Base-by-base conservation (phyloP, 208 protist genomes). In the Porcisia hertigi region DNA sequence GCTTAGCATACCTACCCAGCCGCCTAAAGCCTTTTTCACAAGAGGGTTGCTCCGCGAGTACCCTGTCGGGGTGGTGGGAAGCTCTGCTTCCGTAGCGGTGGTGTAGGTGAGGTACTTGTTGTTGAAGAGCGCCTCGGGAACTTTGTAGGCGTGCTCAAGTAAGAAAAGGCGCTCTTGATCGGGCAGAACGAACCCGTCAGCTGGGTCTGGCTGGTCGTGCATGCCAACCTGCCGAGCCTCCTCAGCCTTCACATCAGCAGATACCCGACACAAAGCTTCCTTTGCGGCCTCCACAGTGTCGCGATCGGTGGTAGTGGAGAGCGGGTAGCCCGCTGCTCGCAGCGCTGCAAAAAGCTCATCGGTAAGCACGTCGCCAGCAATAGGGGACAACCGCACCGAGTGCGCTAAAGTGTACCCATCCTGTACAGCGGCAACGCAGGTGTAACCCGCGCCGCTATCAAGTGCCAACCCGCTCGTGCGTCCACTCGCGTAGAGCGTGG, bases 401-500 rank as follows among this genome's bases (percentile, higher is more conserved):
- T 97, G 84, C 8, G 85, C 75, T 43, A 98, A 79, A 25, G 74
- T 81, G 83, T 98, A 99, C 75, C 98, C 98, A 64, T 99, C 98
- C 76, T 93, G 99, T 11, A 99, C 98, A 23, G 99, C 98, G 3
- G 98, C 96, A 65, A 99, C 92, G 74, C 99, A 98, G 16, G 99
- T 99, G 49, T 99, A 96, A 62, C 98, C 99, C 69, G 99, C 99
- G 60, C 99, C 99, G 73, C 94, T 98, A 84, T 99, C 99, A 45
- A 99, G 82, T 8, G 99, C 99, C 16, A 99, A 88, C 73, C 99
- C 99, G 23, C 98, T 99, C 1, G 96, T 92, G 16, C 98, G 90
- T 60, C 99, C 99, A n/a, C 98, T 94, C 8, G 98, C 92, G 88
- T 99, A 99, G 20, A 99, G 88, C 9, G 97, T 98, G 16, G 99